phyloP scores from a whole-genome alignment of 768 basidiomycete species.

The Macrolepiota fuliginosa region DNA sequence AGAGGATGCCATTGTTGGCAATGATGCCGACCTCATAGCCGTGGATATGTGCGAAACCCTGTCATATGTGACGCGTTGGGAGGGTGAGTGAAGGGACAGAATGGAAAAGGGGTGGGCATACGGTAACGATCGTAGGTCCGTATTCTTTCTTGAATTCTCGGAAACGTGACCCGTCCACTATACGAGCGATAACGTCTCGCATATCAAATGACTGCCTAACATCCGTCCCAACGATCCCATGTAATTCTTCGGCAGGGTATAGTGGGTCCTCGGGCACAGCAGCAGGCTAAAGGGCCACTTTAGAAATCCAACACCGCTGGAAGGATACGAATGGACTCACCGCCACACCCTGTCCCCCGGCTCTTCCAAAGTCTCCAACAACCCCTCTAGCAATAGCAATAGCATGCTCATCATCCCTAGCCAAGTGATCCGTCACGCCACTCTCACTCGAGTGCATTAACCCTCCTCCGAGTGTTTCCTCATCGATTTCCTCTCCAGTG shows the following conservation, averaged over 20 bases:
- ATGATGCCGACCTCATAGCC: slow-evolving; percentile 90
- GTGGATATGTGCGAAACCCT: slow-evolving; percentile 90
- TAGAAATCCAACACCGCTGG: not conserved
- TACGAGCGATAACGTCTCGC: slow-evolving; percentile 88
- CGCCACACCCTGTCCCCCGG: slow-evolving; percentile 45
- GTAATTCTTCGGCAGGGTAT: slow-evolving; percentile 77
- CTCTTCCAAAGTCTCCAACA: slow-evolving; percentile 72
- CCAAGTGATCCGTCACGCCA: slow-evolving; percentile 88
- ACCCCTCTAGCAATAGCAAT: slow-evolving; percentile 75
- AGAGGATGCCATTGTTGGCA: slow-evolving; percentile 93
- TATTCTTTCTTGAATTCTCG: slow-evolving; percentile 97
- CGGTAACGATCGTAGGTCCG: slow-evolving; percentile 86
- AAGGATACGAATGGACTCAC: slow-evolving; percentile 35
- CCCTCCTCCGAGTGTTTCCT: slow-evolving; percentile 89
- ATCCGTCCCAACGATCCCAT: slow-evolving; percentile 91
- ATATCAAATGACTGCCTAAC: slow-evolving; percentile 88
- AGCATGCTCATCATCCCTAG: slow-evolving; percentile 82
- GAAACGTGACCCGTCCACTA: slow-evolving; percentile 90
- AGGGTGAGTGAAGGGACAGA: not conserved
- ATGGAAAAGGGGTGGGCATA: slow-evolving; percentile 29
- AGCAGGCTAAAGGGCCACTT: slow-evolving; percentile 43
- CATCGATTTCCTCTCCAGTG: slow-evolving; percentile 90
- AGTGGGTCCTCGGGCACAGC: slow-evolving; percentile 66
- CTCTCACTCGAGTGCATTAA: slow-evolving; percentile 90
- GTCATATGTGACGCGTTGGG: not conserved